Conservation (phyloP, 139 green algal genomes). For the Micractinium conductrix region DNA sequence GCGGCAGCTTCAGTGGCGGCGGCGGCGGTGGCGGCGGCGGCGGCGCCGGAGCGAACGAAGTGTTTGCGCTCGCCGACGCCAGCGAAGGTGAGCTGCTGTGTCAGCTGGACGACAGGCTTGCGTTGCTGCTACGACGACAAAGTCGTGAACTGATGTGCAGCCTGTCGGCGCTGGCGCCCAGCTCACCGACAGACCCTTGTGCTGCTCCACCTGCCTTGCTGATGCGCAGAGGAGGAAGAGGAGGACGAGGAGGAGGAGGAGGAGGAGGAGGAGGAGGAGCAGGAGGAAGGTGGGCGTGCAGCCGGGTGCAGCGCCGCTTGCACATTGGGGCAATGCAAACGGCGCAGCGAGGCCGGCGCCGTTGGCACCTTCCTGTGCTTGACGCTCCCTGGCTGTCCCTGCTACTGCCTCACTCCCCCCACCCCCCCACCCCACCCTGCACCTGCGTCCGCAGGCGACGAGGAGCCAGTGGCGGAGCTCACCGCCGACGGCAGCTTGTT, state of each 20-base stretch:
- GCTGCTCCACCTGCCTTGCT: too few relatives aligned
- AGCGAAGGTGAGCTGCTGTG: conserved; percentile 30
- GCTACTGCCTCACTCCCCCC: too few relatives aligned
- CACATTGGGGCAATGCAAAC: too few relatives aligned
- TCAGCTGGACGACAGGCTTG: not conserved
- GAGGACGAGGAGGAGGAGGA: conserved; percentile 34
- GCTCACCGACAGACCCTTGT: too few relatives aligned
- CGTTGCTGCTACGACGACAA: not conserved
- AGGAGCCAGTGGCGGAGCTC: not conserved
- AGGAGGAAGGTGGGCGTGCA: conserved; percentile 38
- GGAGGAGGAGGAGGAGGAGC: conserved; percentile 42
- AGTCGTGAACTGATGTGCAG: too few relatives aligned
- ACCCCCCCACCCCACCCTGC: too few relatives aligned
- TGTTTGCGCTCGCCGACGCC: conserved; percentile 41
- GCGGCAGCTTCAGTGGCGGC: conserved; percentile 39
- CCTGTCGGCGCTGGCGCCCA: too few relatives aligned
- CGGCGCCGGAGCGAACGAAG: conserved; percentile 30
- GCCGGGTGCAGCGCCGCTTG: too few relatives aligned
- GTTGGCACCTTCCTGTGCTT: too few relatives aligned
- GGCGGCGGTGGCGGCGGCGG: conserved; percentile 54
- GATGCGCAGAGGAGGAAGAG: conserved; percentile 32
- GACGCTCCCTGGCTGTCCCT: too few relatives aligned
- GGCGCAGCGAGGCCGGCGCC: too few relatives aligned
- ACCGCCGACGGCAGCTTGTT: conserved; percentile 49
- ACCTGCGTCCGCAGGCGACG: conserved; percentile 19